Evolutionary conservation across 176 grass and related monocot species (phyloP).

Genomic region (Oryza punctata): DNA sequence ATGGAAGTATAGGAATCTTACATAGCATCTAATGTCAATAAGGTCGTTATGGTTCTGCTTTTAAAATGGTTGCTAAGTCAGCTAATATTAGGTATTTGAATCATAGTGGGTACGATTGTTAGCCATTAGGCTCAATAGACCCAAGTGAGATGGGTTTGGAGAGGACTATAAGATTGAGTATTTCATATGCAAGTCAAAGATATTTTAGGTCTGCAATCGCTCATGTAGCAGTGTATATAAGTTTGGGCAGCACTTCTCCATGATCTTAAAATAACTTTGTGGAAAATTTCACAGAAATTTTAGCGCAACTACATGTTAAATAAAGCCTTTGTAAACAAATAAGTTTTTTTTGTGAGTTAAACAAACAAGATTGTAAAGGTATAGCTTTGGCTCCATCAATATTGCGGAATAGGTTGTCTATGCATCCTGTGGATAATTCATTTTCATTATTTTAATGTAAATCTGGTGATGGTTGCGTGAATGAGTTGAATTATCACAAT

Average conservation of each 20-base stretch:
- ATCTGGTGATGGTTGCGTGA: background rate
- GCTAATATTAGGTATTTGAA: background rate
- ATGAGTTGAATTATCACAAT: background rate
- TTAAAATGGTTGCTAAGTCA: background rate
- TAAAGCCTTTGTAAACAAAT: background rate
- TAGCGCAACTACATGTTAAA: background rate
- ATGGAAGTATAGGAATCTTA: background rate
- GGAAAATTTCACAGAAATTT: background rate
- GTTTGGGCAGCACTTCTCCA: background rate
- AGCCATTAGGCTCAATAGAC: background rate
- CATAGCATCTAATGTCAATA: background rate
- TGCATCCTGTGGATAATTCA: background rate
- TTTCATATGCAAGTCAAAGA: background rate
- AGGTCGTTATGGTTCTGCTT: background rate
- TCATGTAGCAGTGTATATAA: background rate
- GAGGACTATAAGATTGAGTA: background rate
- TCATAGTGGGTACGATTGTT: background rate
- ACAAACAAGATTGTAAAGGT: background rate
- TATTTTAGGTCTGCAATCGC: background rate
- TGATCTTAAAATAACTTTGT: background rate
- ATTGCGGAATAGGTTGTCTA: background rate
- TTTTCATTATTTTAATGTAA: background rate
- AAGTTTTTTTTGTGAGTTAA: background rate
- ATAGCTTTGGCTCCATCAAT: background rate
- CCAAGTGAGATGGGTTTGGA: background rate